phyloP scores from a whole-genome alignment of 257 asterid genomes.

The Nicotiana tabacum region DNA sequence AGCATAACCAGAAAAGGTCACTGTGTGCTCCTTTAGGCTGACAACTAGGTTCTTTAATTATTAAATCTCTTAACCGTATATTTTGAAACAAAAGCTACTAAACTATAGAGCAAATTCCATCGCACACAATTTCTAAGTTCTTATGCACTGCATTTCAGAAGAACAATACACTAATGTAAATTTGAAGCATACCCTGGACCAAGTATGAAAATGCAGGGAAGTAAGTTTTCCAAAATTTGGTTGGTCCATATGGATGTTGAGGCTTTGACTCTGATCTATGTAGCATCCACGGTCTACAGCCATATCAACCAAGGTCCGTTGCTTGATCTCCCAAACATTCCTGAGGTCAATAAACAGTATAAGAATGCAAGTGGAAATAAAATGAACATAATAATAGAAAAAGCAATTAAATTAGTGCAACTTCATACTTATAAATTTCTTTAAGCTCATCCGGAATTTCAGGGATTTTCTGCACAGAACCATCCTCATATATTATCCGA shows the following conservation, averaged over 20 bases:
- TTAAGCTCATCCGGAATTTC: slow-evolving; percentile 72
- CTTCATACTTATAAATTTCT: slow-evolving; percentile 74
- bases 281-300: slow-evolving; percentile 97
- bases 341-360: slow-evolving; percentile 26
- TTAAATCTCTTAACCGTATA: not conserved
- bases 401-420: not conserved
- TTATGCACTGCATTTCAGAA: not conserved
- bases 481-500: slow-evolving; percentile 73
- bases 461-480: slow-evolving; percentile 80
- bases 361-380: not conserved
- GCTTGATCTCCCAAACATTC: slow-evolving; percentile 98
- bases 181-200: slow-evolving; percentile 53
- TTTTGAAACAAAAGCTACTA: not conserved
- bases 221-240: slow-evolving; percentile 84
- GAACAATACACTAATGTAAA: not conserved
- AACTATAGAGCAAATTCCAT: not conserved
- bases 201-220: slow-evolving; percentile 87
- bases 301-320: slow-evolving; percentile 76
- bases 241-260: slow-evolving; percentile 94
- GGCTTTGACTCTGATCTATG: slow-evolving; percentile 95
- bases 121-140: not conserved
- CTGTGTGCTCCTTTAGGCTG: not conserved
- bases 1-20: not conserved
- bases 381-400: not conserved
- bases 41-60: not conserved